Base-by-base conservation (phyloP, 371 early-diverging fungal genomes). In the Basidiobolus meristosporus region DNA sequence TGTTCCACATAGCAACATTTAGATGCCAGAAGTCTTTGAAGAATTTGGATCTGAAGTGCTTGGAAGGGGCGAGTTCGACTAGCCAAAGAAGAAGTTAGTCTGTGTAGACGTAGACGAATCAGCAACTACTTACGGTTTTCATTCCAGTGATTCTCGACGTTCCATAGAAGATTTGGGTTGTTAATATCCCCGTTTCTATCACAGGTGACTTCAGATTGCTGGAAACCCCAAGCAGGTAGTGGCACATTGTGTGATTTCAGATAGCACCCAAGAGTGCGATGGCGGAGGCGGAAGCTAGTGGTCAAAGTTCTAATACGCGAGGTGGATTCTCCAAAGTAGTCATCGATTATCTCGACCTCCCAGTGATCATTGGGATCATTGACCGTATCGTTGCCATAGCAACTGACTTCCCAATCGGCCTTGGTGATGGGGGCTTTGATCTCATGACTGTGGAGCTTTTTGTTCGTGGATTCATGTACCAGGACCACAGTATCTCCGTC, bases 171-270 rank as follows among this genome's bases (percentile, higher is more conserved):
- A 18, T 14, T 3, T n/a, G 18, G 7, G 12, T 34, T 18, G 5
- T 34, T n/a, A 4, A n/a, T 14, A 12, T n/a, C 34, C 14, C 18
- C 18, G 7, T 34, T 18, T 5, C 18, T 34, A 34, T 34, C 34
- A 18, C 34, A 34, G 14, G 18, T 18, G 6, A 34, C 34, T n/a
- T 34, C 34, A n/a, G 16, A 14, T 34, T 34, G 34, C 18, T 34
- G 14, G 11, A 90, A 95, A 10, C 98, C 99, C 99, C 99, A 99
- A 45, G 85, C 73, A 2, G 99, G 99, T 31, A 96, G 70, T 19
- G 70, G 72, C 14, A 70, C 72, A 28, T 76, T 74, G 32, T 78
- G 68, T 7, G 84, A 73, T 3, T 68, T 57, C 39, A 99, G 60
- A 26, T 87, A 75, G 52, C 96, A 96, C n/a, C 80, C 79, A 26